Percentiles rank a stretch among this genome's conserved stretches.
Evolutionary conservation across 495 filamentous ascomycete species (phyloP).

Genomic region (Trichoderma gamsii): DNA sequence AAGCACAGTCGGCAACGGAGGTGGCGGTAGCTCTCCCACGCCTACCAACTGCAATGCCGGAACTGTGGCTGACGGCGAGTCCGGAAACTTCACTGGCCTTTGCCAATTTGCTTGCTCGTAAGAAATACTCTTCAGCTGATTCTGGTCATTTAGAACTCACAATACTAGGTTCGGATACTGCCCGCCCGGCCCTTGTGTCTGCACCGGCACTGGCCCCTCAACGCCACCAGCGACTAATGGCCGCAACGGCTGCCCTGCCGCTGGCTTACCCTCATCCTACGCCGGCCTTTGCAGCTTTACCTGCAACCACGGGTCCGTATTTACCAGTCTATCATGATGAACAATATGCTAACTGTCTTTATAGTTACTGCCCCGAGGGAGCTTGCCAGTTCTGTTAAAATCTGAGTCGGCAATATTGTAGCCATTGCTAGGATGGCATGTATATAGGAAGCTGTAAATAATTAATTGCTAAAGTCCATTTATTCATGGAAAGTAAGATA

Average conservation of each 20-base stretch:
- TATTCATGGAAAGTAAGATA: too few species aligned
- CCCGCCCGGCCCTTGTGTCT: conserved; percentile 34
- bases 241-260: conserved; percentile 27
- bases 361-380: neutral
- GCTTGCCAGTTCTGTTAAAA: conserved; percentile 1
- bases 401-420: too few species aligned
- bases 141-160: neutral
- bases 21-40: neutral
- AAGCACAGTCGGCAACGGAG: conserved; percentile 3
- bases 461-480: too few species aligned
- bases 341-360: neutral
- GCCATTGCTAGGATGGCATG: too few species aligned
- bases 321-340: neutral
- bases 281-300: conserved; percentile 38
- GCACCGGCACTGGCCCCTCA: conserved; percentile 31
- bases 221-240: conserved; percentile 23
- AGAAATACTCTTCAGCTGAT: neutral
- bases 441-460: too few species aligned
- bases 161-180: conserved; percentile 29
- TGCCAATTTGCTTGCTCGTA: conserved; percentile 37
- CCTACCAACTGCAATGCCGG: conserved; percentile 30
- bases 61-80: conserved; percentile 24
- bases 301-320: conserved; percentile 34
- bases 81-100: conserved; percentile 38
- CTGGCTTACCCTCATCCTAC: conserved; percentile 32